Evolutionary conservation across 208 protist species (phyloP), one percentile per base, ranked within the genome.

Genomic region (Leishmania tarentolae): DNA sequence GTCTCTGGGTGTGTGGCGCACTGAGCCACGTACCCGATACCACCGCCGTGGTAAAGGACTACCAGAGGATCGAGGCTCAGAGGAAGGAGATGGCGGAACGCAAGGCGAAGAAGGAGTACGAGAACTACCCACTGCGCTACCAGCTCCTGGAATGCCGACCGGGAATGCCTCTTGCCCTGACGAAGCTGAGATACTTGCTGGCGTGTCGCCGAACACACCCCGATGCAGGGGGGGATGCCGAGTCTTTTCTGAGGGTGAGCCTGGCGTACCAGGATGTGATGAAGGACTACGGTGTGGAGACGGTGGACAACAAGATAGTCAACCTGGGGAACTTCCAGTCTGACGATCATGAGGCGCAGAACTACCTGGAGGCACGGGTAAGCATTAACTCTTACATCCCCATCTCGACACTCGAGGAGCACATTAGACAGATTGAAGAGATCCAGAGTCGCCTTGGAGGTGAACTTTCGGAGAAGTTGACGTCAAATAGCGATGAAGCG

Each of bases 221-320:
- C 66, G 93, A 97, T 37, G 93, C 89, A 0, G 93, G 93, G 28
- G 93, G 93, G n/a, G 90, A 97, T 74, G 80, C 90, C 9, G 93
- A 95, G 75, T 77, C 81, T 19, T 97, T 97, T 81, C 80, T 95
- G 40, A 87, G 91, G 21, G 91, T 97, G 5, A 94, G 87, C 72
- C 83, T 97, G 15, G 93, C 93, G 3, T 97, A 97, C 75, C 92
- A 97, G 75, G 92, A 97, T 59, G 84, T 94, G 37, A 94, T 97
- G 91, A 95, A 95, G 81, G 93, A 97, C 79, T 95, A 95, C 82
- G 93, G 93, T 47, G 91, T 97, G 52, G 91, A 97, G 75, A 95
- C 92, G 21, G 90, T 95, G 0, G 91, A 95, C 79, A 95, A 95
- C 78, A 82, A 93, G 63, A 93, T 97, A 65, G 93, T 95, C 40